Evolutionary conservation across 2,329 filamentous ascomycete species (phyloP).

Genomic region (Colletotrichum sojae): DNA sequence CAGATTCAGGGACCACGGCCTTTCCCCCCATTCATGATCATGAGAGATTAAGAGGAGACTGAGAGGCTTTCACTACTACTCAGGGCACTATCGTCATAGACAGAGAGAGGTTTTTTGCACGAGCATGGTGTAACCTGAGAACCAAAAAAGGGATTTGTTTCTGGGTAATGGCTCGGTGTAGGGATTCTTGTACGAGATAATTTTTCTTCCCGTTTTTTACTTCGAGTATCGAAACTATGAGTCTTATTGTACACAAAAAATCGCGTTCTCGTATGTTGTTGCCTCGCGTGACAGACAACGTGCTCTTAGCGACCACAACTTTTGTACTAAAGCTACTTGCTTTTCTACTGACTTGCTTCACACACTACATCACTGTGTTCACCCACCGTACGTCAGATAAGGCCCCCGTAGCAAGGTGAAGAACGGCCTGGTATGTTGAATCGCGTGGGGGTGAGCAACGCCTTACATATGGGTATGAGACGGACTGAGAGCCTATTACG

Average conservation of each 20-base stretch:
- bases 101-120: conserved; percentile 40
- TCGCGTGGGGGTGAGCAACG: no score
- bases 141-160: conserved; percentile 41
- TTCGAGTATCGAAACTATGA: not conserved
- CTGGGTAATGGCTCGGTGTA: conserved; percentile 36
- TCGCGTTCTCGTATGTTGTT: no score
- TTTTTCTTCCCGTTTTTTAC: conserved; percentile 31
- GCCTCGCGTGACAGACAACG: not conserved
- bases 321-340: no score
- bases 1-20: conserved; percentile 44
- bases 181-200: conserved; percentile 40
- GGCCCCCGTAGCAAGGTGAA: no score
- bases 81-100: conserved; percentile 41
- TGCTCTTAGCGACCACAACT: no score
- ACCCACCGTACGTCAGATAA: no score
- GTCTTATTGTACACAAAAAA: no score
- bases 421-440: no score
- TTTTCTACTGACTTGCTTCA: no score
- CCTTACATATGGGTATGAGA: no score
- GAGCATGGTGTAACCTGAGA: conserved; percentile 42
- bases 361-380: no score
- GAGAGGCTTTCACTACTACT: conserved; percentile 41
- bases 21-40: conserved; percentile 38
- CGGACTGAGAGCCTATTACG: no score
- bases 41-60: conserved; percentile 41